These are phyloP conservation scores for Handroanthus guayacan DNA, from an alignment of 257 asterid genomes.

Conservation along the genomic window DNA sequence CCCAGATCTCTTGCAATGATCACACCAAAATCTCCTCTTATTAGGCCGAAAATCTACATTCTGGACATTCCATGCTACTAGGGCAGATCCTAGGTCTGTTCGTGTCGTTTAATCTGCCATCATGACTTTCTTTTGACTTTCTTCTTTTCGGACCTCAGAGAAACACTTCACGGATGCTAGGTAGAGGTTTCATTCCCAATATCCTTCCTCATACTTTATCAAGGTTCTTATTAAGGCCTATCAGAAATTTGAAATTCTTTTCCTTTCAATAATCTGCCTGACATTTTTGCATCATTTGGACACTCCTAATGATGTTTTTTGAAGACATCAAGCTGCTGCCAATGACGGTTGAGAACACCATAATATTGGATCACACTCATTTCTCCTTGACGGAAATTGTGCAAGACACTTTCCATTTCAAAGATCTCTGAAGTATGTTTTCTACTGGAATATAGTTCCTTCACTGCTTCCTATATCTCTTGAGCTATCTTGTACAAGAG, in stretches of 20 bases:
- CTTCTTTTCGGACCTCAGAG: neutral
- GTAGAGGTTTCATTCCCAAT: neutral
- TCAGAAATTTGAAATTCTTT: neutral
- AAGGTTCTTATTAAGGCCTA: neutral
- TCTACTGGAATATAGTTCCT: constrained; percentile 8
- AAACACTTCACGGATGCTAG: neutral
- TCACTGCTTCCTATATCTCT: constrained; percentile 3
- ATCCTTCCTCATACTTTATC: neutral
- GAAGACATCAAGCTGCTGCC: neutral
- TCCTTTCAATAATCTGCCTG: neutral
- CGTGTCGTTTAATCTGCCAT: neutral
- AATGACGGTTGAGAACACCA: neutral
- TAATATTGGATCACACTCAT: neutral
- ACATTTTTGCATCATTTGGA: neutral
- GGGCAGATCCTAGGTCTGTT: too few relatives aligned
- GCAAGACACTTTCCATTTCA: neutral
- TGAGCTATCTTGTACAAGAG: neutral
- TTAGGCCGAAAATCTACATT: too few relatives aligned
- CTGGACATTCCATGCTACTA: too few relatives aligned
- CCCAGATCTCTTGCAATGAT: neutral
- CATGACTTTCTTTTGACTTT: neutral
- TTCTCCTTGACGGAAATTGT: constrained; percentile 16
- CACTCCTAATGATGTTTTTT: neutral
- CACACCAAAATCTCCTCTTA: neutral
- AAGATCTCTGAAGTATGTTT: constrained; percentile 9